phyloP scores from a whole-genome alignment of 2,329 filamentous ascomycete genomes.

The Scedosporium minutisporum region DNA sequence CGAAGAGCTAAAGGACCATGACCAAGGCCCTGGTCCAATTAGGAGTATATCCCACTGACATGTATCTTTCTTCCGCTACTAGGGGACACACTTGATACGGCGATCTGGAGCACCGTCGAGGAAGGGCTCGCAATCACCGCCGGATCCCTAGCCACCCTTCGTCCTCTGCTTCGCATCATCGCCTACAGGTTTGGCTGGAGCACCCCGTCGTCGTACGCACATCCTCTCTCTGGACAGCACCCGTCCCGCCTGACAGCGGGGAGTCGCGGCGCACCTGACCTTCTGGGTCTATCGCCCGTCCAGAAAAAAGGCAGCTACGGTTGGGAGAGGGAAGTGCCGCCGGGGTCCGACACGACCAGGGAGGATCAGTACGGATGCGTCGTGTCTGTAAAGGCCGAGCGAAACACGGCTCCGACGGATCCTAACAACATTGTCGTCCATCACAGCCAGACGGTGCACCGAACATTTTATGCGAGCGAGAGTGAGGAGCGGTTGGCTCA shows the following conservation, averaged over 20 bases:
- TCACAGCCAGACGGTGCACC: neutral
- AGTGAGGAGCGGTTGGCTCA: slow-evolving; percentile 4
- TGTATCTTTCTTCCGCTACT: neutral
- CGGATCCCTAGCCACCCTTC: slow-evolving; percentile 35
- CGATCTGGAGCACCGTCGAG: slow-evolving; percentile 40
- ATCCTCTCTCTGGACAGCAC: neutral
- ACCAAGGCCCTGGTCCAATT: neutral
- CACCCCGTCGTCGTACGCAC: neutral
- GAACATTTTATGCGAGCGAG: neutral
- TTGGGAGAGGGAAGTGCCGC: neutral
- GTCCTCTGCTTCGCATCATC: slow-evolving; percentile 29
- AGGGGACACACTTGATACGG: slow-evolving; percentile 31
- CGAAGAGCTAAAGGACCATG: too few relatives aligned
- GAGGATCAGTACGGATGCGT: neutral
- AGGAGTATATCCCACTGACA: neutral
- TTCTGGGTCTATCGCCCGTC: neutral
- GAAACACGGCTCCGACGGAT: neutral
- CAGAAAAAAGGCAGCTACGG: neutral
- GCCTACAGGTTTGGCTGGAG: slow-evolving; percentile 20
- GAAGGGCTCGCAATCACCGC: slow-evolving; percentile 37
- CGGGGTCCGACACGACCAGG: neutral
- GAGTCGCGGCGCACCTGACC: neutral
- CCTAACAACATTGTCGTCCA: neutral
- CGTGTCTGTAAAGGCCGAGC: neutral
- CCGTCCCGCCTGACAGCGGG: neutral